Conservation (phyloP, 2,329 filamentous ascomycete genomes). For the Aspergillus sp. region DNA sequence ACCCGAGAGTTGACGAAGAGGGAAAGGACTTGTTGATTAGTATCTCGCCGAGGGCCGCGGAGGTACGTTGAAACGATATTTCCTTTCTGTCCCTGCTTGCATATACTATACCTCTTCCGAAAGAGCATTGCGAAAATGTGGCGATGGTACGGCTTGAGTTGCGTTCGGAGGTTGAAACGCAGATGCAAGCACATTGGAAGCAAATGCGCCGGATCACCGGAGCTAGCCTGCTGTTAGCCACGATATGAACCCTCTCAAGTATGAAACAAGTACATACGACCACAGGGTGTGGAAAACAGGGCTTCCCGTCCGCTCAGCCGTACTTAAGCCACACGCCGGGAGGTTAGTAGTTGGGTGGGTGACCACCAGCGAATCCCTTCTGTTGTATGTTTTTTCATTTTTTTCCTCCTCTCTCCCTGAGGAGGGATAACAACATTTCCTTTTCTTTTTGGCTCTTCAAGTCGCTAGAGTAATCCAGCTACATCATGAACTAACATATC, state of each 20-base stretch:
- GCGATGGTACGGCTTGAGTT: neutral
- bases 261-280: conserved; percentile 41
- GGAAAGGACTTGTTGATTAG: conserved; percentile 81
- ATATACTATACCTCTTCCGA: neutral
- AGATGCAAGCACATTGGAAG: neutral
- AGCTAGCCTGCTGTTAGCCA: neutral
- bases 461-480: neutral
- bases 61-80: conserved; percentile 54
- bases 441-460: conserved; percentile 1
- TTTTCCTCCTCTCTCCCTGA: conserved; percentile 14
- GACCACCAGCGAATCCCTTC: conserved; percentile 50
- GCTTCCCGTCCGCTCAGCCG: conserved; percentile 51
- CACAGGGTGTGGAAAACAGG: conserved; percentile 50
- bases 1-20: conserved; percentile 77
- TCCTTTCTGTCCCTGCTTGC: neutral
- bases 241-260: conserved; percentile 7
- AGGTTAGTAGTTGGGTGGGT: conserved; percentile 52
- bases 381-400: conserved; percentile 46
- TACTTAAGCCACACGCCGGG: conserved; percentile 50
- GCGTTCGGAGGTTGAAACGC: neutral
- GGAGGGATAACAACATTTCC: neutral
- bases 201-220: neutral
- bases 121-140: neutral
- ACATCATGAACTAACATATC: neutral
- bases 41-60: conserved; percentile 80